Evolutionary conservation across 805 yeast genomes (phyloP), one percentile per base, ranked within the genome.

Genomic region (Schwanniomyces sp.): DNA sequence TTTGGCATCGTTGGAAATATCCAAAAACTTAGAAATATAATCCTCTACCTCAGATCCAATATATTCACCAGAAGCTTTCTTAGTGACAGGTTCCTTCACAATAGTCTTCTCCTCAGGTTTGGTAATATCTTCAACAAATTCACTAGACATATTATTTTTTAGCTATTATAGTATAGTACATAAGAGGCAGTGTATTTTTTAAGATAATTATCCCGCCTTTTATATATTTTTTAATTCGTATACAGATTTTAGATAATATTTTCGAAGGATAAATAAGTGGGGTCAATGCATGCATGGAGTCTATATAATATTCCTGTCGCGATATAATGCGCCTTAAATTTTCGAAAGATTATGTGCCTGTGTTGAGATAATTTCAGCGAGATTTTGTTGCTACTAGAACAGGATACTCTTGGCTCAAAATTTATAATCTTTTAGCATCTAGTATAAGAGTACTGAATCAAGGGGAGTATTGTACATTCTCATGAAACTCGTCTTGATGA

Each of bases 1-100:
- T 48, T 51, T 60, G 27, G 64, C 68, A 30, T 65, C 62, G 39
- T 61, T 59, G 38, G 56, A 65, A 49, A 70, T 65, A 48, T 67
- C 74, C 45, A 70, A 59, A 49, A 70, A 70, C 61, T 67, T 69
- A 41, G 67, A 55, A 40, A 70, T 56, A 45, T 64, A 70, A 43
- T 69, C 74, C 36, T 65, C 64, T 17, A 62, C 52, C 9, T 51
- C 62, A 34, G 44, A 48, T 40, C 51, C 56, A 14, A 52, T 21
- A 17, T 48, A 45, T 10, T 40, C 41, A 25, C 34, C 48, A 3
- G 47, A 10, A 5, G 12, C 30, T 26, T 45, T 44, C 29, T 48
- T 43, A 7, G 36, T 18, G 7, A 41, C 11, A 1, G 43, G 38
- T 9, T 36, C 43, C n/a, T 30, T 41, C 4, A 49, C 46, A 12